Evolutionary conservation across 2,329 filamentous ascomycete genomes (phyloP).

Genomic region (Trichoderma sp.): DNA sequence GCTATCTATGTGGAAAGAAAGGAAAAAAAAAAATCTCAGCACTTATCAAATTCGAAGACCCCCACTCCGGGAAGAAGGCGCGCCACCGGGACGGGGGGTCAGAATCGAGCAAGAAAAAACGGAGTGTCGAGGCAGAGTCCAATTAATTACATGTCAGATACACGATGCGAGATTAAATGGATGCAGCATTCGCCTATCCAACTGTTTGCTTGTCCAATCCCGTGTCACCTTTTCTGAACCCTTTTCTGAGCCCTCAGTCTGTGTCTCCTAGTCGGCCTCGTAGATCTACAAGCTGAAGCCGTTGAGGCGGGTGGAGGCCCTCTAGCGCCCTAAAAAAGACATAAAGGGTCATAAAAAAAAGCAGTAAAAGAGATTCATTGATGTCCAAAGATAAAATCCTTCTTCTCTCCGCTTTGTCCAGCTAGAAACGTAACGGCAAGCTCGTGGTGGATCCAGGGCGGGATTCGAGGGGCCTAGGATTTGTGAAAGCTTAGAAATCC

Average conservation of each 20-base stretch:
- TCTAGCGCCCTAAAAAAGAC: neutral
- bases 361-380: neutral
- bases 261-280: neutral
- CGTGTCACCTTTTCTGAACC: neutral
- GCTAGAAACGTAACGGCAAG: neutral
- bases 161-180: neutral
- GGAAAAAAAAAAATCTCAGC: constrained; percentile 17
- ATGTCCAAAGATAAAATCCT: neutral
- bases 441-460: constrained; percentile 2
- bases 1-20: neutral
- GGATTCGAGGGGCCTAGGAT: constrained; percentile 1
- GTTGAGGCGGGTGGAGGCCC: neutral
- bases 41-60: constrained; percentile 9
- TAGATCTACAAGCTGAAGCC: constrained; percentile 1
- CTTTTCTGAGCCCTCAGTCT: neutral
- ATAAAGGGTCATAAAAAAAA: neutral
- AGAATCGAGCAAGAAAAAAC: neutral
- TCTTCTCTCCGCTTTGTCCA: constrained; percentile 10
- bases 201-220: neutral
- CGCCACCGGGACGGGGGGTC: constrained; percentile 10
- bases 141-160: neutral
- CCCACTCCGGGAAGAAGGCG: constrained; percentile 20
- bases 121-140: neutral
- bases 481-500: constrained; percentile 25
- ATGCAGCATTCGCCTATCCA: neutral